Evolutionary conservation across 495 filamentous ascomycete species (phyloP).

Genomic region (Viridothelium virens): DNA sequence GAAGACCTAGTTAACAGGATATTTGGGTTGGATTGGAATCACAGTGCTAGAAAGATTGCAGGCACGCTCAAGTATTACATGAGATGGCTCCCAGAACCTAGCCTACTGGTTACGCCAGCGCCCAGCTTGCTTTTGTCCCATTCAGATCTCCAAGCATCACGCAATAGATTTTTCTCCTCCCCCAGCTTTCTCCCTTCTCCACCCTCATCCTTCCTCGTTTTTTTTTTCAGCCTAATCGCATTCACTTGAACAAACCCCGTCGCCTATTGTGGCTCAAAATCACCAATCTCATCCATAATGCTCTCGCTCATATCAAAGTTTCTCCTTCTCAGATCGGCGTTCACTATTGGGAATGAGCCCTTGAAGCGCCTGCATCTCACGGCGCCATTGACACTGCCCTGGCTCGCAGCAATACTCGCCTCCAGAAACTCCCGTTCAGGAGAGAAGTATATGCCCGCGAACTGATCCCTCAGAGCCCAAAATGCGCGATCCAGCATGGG

Average conservation of each 20-base stretch:
- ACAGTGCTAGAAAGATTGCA: too few species aligned
- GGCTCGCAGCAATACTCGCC: constrained; percentile 59
- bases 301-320: constrained; percentile 74
- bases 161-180: too few species aligned
- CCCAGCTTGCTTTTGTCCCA: too few species aligned
- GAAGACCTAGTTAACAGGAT: too few species aligned
- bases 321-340: constrained; percentile 66
- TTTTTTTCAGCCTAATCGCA: constrained; percentile 87
- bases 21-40: too few species aligned
- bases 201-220: constrained; percentile 61
- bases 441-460: constrained; percentile 64
- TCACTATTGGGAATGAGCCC: constrained; percentile 65
- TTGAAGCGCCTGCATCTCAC: constrained; percentile 71
- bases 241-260: constrained; percentile 75
- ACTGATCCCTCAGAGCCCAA: constrained; percentile 74
- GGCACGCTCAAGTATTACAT: too few species aligned
- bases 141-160: too few species aligned
- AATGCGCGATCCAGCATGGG: constrained; percentile 79
- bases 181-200: constrained; percentile 46
- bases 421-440: constrained; percentile 75
- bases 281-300: constrained; percentile 80
- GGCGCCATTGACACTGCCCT: constrained; percentile 51
- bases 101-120: too few species aligned
- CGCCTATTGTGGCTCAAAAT: constrained; percentile 67
- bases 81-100: too few species aligned